Evolutionary conservation across 1,139 yeast genomes (phyloP).

Genomic region (Blastobotrys malaysiensis): DNA sequence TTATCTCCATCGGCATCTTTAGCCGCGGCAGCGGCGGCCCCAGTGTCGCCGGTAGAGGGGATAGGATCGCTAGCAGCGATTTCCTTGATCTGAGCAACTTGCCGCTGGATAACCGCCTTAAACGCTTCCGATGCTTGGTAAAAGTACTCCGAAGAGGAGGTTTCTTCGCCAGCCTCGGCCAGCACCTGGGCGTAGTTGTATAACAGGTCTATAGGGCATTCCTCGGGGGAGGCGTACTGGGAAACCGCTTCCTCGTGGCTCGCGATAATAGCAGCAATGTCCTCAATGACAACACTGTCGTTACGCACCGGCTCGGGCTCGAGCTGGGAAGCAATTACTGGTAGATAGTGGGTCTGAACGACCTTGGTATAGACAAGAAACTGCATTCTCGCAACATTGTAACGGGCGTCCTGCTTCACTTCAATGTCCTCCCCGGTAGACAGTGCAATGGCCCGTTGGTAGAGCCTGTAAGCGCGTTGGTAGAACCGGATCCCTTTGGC

Average conservation of each 20-base stretch:
- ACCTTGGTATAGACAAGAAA: constrained; percentile 25
- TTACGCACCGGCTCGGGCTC: constrained; percentile 11
- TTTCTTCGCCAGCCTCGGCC: constrained; percentile 26
- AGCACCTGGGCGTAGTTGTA: constrained; percentile 29
- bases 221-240: constrained; percentile 10
- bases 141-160: constrained; percentile 15
- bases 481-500: constrained; percentile 30
- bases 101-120: constrained; percentile 19
- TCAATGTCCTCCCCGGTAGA: constrained; percentile 9
- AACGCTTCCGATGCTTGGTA: constrained; percentile 20
- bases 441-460: constrained; percentile 17
- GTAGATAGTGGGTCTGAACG: constrained; percentile 19
- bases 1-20: background rate
- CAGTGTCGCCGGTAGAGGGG: no score
- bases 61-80: constrained; percentile 1
- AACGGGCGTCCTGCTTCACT: constrained; percentile 22
- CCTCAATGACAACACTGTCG: constrained; percentile 13
- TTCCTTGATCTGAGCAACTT: constrained; percentile 13
- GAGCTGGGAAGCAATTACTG: constrained; percentile 13
- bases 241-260: constrained; percentile 18
- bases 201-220: constrained; percentile 21
- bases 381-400: constrained; percentile 28
- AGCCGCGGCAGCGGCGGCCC: no score
- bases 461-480: constrained; percentile 22
- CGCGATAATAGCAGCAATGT: constrained; percentile 14